Evolutionary conservation across 2,329 filamentous ascomycete genomes (phyloP), one percentile per base, ranked within the genome.

Genomic region (Arthroderma uncinatum): DNA sequence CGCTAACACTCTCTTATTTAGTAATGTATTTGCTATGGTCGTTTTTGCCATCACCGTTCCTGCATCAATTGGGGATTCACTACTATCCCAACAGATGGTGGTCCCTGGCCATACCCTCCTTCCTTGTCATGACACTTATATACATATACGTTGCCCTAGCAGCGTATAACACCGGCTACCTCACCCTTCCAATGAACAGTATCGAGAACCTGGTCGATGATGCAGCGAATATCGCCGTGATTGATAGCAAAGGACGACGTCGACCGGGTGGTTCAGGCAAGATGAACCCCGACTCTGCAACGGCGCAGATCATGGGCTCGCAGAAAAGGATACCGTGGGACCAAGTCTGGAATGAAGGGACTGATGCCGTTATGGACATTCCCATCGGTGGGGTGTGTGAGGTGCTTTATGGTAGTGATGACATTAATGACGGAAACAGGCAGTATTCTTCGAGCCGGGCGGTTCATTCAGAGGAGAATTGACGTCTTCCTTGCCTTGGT

Each of bases 61-160:
- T 98, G 44, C 90, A 95, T 70, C 89, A 89, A 59, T 80, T 98
- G 57, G 92, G 93, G 19, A 95, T 98, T 58, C 85, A 90, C 74
- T 97, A 97, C 78, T 98, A 96, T 66, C 93, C 93, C 0, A 90
- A 96, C 71, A 83, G 93, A 52, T 98, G 93, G 93, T 98, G 93
- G 93, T 89, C 88, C 52, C 80, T 98, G 19, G 93, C 93, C 1
- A 83, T 96, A 12, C 93, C 93, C 0, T 85, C 87, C 4, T 97
- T 90, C 77, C 77, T 96, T 33, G 91, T 96, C 57, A 91, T 93
- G 80, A 74, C 85, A 48, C 78, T 97, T 34, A 80, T 93, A 25
- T 98, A 95, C 74, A 94, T 96, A 62, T 98, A 95, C 73, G 84
- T 95, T 8, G 93, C 93, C 40, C 81, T 98, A 36, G 90, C 91